A percentile compares a stretch with the other conserved stretches of the same genome.
Evolutionary conservation across 208 protist genomes (phyloP).

Genomic region (Acanthamoeba sp.): DNA sequence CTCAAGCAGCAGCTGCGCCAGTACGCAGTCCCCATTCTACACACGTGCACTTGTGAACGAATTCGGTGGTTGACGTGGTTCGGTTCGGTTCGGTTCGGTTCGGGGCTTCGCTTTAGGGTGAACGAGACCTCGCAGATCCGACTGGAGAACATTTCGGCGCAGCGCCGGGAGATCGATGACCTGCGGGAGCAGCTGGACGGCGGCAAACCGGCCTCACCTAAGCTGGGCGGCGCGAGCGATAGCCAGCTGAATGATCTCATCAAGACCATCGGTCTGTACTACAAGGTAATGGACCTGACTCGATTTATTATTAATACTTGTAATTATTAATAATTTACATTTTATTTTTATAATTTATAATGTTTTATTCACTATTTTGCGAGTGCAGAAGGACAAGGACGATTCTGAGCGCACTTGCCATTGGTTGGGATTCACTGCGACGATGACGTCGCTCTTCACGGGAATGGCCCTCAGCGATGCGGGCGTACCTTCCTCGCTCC

Average conservation of each 20-base stretch:
- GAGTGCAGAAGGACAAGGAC: constrained; percentile 36
- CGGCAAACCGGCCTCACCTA: neutral
- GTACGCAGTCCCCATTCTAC: neutral
- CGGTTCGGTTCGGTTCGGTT: too few species aligned
- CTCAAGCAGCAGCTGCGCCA: constrained; percentile 31
- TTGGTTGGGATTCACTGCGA: constrained; percentile 23
- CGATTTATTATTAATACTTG: too few species aligned
- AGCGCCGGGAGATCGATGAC: neutral
- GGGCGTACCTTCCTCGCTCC: constrained; percentile 7
- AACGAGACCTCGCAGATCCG: constrained; percentile 61
- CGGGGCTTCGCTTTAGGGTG: neutral
- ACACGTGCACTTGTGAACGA: neutral
- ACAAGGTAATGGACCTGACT: neutral
- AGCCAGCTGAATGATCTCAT: constrained; percentile 4
- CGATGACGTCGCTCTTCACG: neutral
- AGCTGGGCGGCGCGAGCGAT: neutral
- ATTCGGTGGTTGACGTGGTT: too few species aligned
- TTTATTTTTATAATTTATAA: too few species aligned
- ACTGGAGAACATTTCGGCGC: constrained; percentile 34
- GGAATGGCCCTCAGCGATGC: constrained; percentile 18
- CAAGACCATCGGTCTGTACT: constrained; percentile 1
- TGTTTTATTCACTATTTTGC: neutral
- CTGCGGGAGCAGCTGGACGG: constrained; percentile 19
- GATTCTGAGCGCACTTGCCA: neutral
- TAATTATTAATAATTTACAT: too few species aligned